Evolutionary conservation across 116 monocot genomes (phyloP).

Genomic region (Zostera marina): DNA sequence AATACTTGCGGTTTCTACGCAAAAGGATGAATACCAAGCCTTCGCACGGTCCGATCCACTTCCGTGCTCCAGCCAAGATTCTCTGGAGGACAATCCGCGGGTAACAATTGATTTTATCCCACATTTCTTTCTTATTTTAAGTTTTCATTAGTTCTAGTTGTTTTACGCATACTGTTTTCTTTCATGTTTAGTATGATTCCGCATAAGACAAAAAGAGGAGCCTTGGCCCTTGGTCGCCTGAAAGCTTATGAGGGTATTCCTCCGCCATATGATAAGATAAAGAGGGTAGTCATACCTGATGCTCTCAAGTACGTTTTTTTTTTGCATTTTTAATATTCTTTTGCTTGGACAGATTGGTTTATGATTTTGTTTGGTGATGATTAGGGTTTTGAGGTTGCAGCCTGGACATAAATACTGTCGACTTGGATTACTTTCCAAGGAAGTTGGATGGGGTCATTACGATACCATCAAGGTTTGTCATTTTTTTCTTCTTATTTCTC

Average conservation of each 20-base stretch:
- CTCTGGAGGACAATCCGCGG: slow-evolving; percentile 50
- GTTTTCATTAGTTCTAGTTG: background rate
- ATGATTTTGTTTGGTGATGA: background rate
- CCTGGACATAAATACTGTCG: slow-evolving; percentile 54
- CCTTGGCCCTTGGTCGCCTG: slow-evolving; percentile 38
- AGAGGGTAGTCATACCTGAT: slow-evolving; percentile 47
- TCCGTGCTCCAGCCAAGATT: slow-evolving; percentile 50
- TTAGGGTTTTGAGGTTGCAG: slow-evolving; percentile 36
- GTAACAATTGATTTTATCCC: slow-evolving; percentile 1
- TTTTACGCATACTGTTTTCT: background rate
- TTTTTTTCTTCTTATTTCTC: background rate
- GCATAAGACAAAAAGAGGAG: slow-evolving; percentile 67
- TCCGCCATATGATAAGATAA: slow-evolving; percentile 34
- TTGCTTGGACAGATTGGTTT: background rate
- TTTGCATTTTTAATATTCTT: background rate
- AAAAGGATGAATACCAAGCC: slow-evolving; percentile 75
- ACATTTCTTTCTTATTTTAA: background rate
- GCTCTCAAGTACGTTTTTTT: slow-evolving; percentile 31
- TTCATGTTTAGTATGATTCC: slow-evolving; percentile 40
- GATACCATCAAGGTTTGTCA: slow-evolving; percentile 40
- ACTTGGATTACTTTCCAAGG: slow-evolving; percentile 36
- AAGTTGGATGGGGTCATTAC: slow-evolving; percentile 60
- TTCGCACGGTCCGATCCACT: slow-evolving; percentile 62
- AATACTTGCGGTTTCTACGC: slow-evolving; percentile 39
- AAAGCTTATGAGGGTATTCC: slow-evolving; percentile 50